Percentiles rank a stretch among this genome's conserved stretches.
These are phyloP conservation scores for Sindora glabra DNA, from an alignment of 306 rosid genomes.

Conservation along the genomic window DNA sequence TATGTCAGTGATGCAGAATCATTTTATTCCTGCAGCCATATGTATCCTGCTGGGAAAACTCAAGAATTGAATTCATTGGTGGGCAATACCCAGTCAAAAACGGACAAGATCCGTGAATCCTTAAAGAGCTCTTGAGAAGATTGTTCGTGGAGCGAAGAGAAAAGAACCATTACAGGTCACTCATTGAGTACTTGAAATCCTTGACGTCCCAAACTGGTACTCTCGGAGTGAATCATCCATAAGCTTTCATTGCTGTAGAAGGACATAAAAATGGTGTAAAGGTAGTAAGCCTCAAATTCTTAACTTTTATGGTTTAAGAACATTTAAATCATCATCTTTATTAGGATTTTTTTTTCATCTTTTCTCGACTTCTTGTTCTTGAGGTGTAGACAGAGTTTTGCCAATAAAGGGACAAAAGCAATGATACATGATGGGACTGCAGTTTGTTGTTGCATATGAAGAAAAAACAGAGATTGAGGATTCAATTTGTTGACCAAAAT, in stretches of 20 bases:
- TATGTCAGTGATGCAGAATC: slow-evolving; percentile 49
- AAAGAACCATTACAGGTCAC: slow-evolving; percentile 58
- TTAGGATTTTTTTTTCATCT: background rate
- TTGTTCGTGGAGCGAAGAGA: slow-evolving; percentile 77
- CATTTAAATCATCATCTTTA: slow-evolving; percentile 20
- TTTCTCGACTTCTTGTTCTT: slow-evolving; percentile 6
- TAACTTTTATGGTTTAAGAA: slow-evolving; percentile 32
- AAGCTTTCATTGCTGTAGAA: slow-evolving; percentile 3
- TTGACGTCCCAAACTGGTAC: slow-evolving; percentile 36
- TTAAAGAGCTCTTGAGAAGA: slow-evolving; percentile 53
- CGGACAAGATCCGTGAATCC: slow-evolving; percentile 47
- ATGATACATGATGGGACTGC: slow-evolving; percentile 23
- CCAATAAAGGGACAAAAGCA: slow-evolving; percentile 42
- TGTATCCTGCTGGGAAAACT: slow-evolving; percentile 4
- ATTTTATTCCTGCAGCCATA: slow-evolving; percentile 23
- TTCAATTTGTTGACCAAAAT: slow-evolving; percentile 51
- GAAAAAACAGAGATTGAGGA: slow-evolving; percentile 12
- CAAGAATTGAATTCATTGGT: slow-evolving; percentile 13
- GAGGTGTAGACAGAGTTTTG: slow-evolving; percentile 31
- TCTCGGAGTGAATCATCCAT: slow-evolving; percentile 28
- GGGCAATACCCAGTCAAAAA: slow-evolving; percentile 31
- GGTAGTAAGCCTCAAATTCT: slow-evolving; percentile 17
- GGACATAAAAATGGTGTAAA: slow-evolving; percentile 16
- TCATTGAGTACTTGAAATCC: slow-evolving; percentile 50
- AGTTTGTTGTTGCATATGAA: slow-evolving; percentile 23